Evolutionary conservation across 805 yeast species (phyloP).

Genomic region (Lipomyces sp.): DNA sequence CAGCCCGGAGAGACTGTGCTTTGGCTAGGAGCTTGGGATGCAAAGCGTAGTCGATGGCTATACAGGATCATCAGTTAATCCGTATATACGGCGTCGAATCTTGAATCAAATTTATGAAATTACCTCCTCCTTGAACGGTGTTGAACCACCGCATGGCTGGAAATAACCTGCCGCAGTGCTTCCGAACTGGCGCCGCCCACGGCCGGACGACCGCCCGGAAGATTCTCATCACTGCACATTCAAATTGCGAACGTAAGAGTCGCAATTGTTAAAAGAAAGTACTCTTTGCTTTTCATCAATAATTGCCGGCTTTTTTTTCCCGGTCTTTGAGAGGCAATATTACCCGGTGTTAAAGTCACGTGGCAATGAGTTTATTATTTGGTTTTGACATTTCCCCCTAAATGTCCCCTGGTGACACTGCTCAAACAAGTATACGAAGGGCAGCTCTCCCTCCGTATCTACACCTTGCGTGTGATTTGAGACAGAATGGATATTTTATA

Average conservation of each 20-base stretch:
- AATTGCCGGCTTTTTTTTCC: not conserved
- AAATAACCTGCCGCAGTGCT: not conserved
- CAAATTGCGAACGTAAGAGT: not conserved
- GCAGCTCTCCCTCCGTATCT: not conserved
- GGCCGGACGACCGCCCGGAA: slow-evolving; percentile 3
- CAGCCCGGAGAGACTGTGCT: slow-evolving; percentile 20
- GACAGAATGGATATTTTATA: not conserved
- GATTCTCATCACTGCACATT: not conserved
- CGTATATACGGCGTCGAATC: not conserved
- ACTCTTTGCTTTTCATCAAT: not conserved
- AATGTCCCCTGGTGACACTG: not conserved
- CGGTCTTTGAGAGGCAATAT: no score
- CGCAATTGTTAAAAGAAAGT: not conserved
- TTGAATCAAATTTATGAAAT: not conserved
- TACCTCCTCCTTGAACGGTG: not conserved
- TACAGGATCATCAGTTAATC: not conserved
- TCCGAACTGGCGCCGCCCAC: not conserved
- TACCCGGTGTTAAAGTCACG: no score
- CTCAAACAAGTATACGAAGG: not conserved
- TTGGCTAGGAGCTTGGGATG: slow-evolving; percentile 16
- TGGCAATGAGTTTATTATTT: no score
- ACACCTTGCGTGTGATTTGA: not conserved
- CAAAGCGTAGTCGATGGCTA: slow-evolving; percentile 6
- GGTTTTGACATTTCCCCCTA: no score
- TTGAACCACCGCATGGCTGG: not conserved